Base-by-base conservation (phyloP, 2,329 filamentous ascomycete genomes). In the Aspergillus transmontanensis region DNA sequence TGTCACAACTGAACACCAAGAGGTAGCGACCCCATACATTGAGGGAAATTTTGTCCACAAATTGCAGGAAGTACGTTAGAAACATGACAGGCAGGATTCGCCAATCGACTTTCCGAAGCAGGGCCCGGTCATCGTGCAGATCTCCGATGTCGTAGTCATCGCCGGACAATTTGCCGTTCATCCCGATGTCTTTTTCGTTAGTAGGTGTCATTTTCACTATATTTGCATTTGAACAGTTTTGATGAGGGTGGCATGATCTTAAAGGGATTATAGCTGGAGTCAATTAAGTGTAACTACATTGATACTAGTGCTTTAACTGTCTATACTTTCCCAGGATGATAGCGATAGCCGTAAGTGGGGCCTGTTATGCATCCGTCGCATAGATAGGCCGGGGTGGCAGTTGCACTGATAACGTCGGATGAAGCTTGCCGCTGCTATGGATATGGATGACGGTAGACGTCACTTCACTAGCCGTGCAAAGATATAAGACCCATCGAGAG, bases 81-180 rank as follows among this genome's bases (percentile, higher is more conserved):
- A 88, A 88, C 84, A 89, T 87, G 59, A 89, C 78, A 0, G 87
- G 87, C 39, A 89, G 79, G 59, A 89, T 86, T 56, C 80, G 83
- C 77, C 79, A 84, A 69, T 89, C 86, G 56, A 89, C 83, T 73
- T 84, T 87, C 64, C 83, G 82, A 5, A 85, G 78, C 50, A 89
- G 72, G 1, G 75, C 75, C 64, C 76, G 75, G 54, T 86, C 75
- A 65, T 75, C 75, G 26, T 72, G 70, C 21, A 74, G 73, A 66
- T 82, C 73, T 32, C 57, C 45, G 78, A 79, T 57, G 61, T 21
- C 62, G 58, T 53, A 68, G 67, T 71, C 64, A 28, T 62, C 64
- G 39, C 53, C 51, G 55, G 63, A 61, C 45, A 59, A 23, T 43
- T 59, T 64, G 23, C 6, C 26, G 23, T 19, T 50, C 46, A 28